phyloP scores from a whole-genome alignment of 2,329 filamentous ascomycete genomes.

The Penicillium sp. region DNA sequence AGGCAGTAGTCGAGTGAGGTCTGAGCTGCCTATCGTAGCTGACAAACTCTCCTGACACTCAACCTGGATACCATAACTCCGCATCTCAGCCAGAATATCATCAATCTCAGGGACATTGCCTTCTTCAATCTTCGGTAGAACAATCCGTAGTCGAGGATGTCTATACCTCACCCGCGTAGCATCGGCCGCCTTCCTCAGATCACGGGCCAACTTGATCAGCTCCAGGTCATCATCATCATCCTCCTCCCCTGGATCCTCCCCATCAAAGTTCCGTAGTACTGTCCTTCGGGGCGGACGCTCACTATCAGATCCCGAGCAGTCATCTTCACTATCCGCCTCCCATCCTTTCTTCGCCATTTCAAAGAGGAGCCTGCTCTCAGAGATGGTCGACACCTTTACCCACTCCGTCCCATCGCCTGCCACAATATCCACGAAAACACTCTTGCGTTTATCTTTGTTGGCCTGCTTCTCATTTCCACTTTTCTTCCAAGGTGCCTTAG shows the following conservation, averaged over 20 bases:
- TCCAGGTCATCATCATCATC: slow-evolving; percentile 58
- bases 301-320: slow-evolving; percentile 31
- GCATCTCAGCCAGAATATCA: slow-evolving; percentile 56
- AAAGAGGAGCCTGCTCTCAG: slow-evolving; percentile 63
- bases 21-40: slow-evolving; percentile 11
- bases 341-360: slow-evolving; percentile 70
- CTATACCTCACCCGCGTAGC: slow-evolving; percentile 59
- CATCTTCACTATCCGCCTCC: slow-evolving; percentile 51
- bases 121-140: slow-evolving; percentile 60
- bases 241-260: slow-evolving; percentile 37
- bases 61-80: slow-evolving; percentile 49
- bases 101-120: slow-evolving; percentile 57
- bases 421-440: slow-evolving; percentile 64
- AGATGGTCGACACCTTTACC: slow-evolving; percentile 68
- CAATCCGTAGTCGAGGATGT: slow-evolving; percentile 59
- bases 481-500: not conserved
- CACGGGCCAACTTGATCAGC: slow-evolving; percentile 60
- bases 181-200: slow-evolving; percentile 58
- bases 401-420: slow-evolving; percentile 63
- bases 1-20: slow-evolving; percentile 39
- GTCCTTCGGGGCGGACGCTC: slow-evolving; percentile 21
- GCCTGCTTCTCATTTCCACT: slow-evolving; percentile 18
- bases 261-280: slow-evolving; percentile 27
- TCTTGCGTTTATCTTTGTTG: slow-evolving; percentile 47
- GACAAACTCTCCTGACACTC: slow-evolving; percentile 33